Base-by-base conservation (phyloP, 169 alveolate species). In the Eimeria praecox region DNA sequence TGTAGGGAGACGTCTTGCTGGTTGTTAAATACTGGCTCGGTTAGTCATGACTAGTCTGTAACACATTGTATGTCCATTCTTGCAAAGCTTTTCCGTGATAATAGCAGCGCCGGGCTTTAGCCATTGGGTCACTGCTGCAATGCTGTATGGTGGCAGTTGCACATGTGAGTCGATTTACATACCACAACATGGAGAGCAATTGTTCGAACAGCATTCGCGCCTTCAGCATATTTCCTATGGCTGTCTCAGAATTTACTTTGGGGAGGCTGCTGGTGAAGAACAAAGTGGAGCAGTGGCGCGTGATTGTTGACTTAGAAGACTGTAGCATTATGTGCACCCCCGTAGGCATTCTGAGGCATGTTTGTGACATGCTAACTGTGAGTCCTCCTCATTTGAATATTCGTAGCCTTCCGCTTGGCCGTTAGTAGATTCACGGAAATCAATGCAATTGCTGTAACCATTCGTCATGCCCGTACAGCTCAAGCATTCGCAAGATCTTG, bases 251-350 rank as follows among this genome's bases (percentile, higher is more conserved):
- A 95, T 95, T 93, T 64, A 89, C 95, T 35, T 90, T 96, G 66
- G 96, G 85, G 80, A 96, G 88, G 64, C 77, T 97, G 97, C 96
- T 97, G 73, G 97, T 96, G 56, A 96, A 96, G 96, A 96, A 97
- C 88, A 82, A 88, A 59, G 97, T 97, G 87, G 98, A 97, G 22
- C 98, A 97, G 88, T 97, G 98, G 98, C 92, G 98, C 30, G 98
- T 97, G 35, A 66, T 97, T 27, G 94, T 97, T 85, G 98, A 97
- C 44, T 94, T 97, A 82, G 96, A 96, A 33, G 97, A 96, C 88
- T 96, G 96, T 66, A 80, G 97, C 82, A 94, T 95, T 44, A 87
- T 92, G 82, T 86, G 94, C 69, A 95, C 97, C 14, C 98, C 98
- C 0, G 75, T 96, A 49, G 94, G 96, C 64, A 96, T 83, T 40